Conservation (phyloP, 768 basidiomycete species). For the Scleroderma bovista region DNA sequence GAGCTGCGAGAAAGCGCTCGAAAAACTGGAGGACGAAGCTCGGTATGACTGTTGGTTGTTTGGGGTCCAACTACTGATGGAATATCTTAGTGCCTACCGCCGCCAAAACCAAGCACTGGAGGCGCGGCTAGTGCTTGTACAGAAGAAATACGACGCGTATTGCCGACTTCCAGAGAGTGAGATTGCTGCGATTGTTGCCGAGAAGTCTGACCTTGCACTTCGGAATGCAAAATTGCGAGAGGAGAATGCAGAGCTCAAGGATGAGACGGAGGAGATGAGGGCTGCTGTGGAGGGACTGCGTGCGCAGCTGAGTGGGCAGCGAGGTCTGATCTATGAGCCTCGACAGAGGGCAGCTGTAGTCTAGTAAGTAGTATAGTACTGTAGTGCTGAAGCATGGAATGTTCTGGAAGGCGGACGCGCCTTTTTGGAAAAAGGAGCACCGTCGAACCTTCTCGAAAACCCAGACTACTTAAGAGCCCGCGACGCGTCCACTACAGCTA, state of each 20-base stretch:
- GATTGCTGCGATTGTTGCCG: slow-evolving; percentile 39
- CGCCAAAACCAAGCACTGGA: slow-evolving; percentile 61
- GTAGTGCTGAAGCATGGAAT: slow-evolving; percentile 24
- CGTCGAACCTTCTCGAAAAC: slow-evolving; percentile 42
- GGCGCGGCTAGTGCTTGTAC: slow-evolving; percentile 44
- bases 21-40: slow-evolving; percentile 50
- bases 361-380: neutral
- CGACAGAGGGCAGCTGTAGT: slow-evolving; percentile 33
- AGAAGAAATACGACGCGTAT: slow-evolving; percentile 36
- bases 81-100: slow-evolving; percentile 41
- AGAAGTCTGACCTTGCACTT: slow-evolving; percentile 42
- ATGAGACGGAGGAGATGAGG: slow-evolving; percentile 60
- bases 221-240: slow-evolving; percentile 51
- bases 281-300: slow-evolving; percentile 68
- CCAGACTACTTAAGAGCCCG: slow-evolving; percentile 30
- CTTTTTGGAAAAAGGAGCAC: neutral
- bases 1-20: slow-evolving; percentile 49
- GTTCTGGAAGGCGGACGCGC: slow-evolving; percentile 26
- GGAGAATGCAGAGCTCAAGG: slow-evolving; percentile 50
- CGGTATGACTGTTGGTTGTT: slow-evolving; percentile 38
- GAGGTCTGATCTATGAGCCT: slow-evolving; percentile 41
- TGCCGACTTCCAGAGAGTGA: slow-evolving; percentile 34
- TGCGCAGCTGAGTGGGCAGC: slow-evolving; percentile 46
- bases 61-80: neutral
- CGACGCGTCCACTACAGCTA: slow-evolving; percentile 13